Evolutionary conservation across 163 green algal species (phyloP), one percentile per base, ranked within the genome.

Genomic region (Prototheca wickerhamii): DNA sequence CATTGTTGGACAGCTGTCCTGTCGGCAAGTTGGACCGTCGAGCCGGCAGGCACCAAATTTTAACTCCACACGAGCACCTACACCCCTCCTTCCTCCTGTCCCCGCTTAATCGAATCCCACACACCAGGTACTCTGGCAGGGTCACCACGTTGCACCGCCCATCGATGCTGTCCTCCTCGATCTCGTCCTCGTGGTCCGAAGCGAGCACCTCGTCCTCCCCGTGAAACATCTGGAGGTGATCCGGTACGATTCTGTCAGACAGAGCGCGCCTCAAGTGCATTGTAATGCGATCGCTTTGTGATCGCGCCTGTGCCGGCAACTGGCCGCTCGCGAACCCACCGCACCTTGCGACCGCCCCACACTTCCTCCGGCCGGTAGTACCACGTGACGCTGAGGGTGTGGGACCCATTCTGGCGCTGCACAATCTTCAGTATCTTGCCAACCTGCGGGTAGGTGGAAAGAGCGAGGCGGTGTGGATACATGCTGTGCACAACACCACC

Each of bases 331-430:
- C 26, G 46, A 25, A 21, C 46, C n/a, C 15, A 20, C 29, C 52
- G 10, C 58, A 64, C 43, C 34, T 64, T 64, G 8, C 58, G 29
- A 5, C 58, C 58, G 15, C 58, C 58, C 23, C 15, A n/a, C 12
- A 15, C 58, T 37, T 64, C 58, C 43, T 64, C 58, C 23, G 58
- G 58, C 25, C 58, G 15, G 26, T 64, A 64, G 34, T 50, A 64
- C 58, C 58, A 64, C 8, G 31, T 6, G 10, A 64, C 3, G 25
- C 6, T 34, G 26, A 64, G n/a, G 23, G 18, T 18, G 46, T 25
- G n/a, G 18, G 15, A 12, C 12, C 46, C 23, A 10, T 25, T 25
- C 18, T 18, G 12, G 12, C 46, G 5, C 15, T 25, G 46, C n/a
- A 54, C 18, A 28, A 54, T 54, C 46, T 54, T 5, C 20, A 21